phyloP scores from a whole-genome alignment of 2,329 filamentous ascomycete species.

The Lecanosticta acicola region DNA sequence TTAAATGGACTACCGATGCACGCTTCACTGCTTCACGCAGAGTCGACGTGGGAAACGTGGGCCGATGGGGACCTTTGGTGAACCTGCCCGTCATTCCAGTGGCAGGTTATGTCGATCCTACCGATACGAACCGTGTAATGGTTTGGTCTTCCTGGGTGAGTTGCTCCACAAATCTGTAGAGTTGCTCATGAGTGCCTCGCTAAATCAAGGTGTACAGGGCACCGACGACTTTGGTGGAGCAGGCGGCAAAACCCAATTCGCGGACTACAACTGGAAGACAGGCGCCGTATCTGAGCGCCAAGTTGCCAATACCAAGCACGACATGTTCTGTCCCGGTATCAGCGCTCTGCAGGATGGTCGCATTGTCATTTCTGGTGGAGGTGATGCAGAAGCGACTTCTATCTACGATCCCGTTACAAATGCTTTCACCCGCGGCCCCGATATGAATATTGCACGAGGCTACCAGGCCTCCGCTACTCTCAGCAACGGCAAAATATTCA shows the following conservation, averaged over 20 bases:
- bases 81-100: conserved; percentile 7
- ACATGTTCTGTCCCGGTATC: conserved; percentile 56
- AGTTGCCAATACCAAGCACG: conserved; percentile 42
- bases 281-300: conserved; percentile 9
- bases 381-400: conserved; percentile 45
- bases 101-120: conserved; percentile 8
- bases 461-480: conserved; percentile 50
- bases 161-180: not conserved
- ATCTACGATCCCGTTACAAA: conserved; percentile 41
- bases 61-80: conserved; percentile 3
- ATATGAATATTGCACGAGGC: conserved; percentile 47
- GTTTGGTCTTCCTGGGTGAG: not conserved
- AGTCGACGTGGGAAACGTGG: not conserved
- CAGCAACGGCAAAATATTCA: conserved; percentile 52
- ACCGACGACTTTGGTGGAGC: conserved; percentile 4
- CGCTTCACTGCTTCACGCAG: conserved; percentile 6
- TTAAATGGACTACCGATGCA: conserved; percentile 3
- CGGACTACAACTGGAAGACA: conserved; percentile 12
- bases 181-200: not conserved
- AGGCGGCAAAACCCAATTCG: conserved; percentile 7
- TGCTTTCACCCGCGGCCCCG: conserved; percentile 37
- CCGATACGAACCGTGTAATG: conserved; percentile 1
- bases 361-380: conserved; percentile 52
- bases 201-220: not conserved
- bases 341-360: conserved; percentile 45